Evolutionary conservation across 768 basidiomycete species (phyloP).

Genomic region (Lyophyllum atratum): DNA sequence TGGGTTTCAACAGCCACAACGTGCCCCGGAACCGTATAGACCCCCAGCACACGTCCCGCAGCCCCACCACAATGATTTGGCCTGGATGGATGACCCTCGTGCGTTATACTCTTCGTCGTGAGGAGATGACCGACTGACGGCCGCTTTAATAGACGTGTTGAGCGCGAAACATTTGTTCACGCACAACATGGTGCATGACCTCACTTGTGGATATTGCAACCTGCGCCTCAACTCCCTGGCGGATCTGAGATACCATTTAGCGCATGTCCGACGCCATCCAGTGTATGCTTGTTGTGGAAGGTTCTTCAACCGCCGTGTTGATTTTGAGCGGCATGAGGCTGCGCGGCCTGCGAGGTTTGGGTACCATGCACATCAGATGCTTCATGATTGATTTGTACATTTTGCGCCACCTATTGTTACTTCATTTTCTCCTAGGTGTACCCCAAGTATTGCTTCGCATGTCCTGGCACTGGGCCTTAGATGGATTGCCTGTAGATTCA

Average conservation of each 20-base stretch:
- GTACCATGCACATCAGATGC: conserved; percentile 1
- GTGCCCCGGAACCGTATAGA: too few species aligned
- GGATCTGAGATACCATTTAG: conserved; percentile 24
- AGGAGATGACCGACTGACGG: background rate
- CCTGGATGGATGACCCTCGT: conserved; percentile 26
- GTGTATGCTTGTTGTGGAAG: conserved; percentile 27
- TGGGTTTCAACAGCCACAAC: too few species aligned
- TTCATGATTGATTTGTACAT: conserved; percentile 1
- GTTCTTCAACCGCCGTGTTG: conserved; percentile 22
- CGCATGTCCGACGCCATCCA: conserved; percentile 21
- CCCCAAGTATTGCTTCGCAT: too few species aligned
- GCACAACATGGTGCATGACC: conserved; percentile 21
- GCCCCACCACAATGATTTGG: conserved; percentile 10
- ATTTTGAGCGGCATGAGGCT: conserved; percentile 23
- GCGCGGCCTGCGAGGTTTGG: conserved; percentile 2
- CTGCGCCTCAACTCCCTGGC: conserved; percentile 23
- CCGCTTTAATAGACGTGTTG: conserved; percentile 8
- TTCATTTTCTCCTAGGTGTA: too few species aligned
- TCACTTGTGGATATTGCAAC: conserved; percentile 28
- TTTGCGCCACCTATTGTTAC: too few species aligned
- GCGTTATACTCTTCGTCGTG: background rate
- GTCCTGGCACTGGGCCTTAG: too few species aligned
- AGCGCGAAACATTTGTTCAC: conserved; percentile 24
- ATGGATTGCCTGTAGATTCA: too few species aligned
- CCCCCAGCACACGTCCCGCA: background rate